Evolutionary conservation across 1,284 basidiomycete genomes (phyloP), one percentile per base, ranked within the genome.

Genomic region (Peniophora sp.): DNA sequence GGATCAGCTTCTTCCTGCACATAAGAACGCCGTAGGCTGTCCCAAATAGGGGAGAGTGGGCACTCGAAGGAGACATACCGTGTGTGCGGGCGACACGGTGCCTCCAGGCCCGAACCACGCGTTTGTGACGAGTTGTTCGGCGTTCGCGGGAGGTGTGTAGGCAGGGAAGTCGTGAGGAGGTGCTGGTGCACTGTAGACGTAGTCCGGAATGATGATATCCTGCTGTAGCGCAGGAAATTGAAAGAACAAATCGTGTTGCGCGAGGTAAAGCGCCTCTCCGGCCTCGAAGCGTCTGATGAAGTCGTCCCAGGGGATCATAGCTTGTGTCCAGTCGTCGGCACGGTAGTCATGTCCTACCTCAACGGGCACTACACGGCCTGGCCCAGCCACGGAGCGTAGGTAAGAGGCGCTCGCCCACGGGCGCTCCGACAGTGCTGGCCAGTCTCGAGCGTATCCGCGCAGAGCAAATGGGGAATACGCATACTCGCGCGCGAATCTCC

Each of bases 271-370:
- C 32, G 57, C 50, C n/a, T 56, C 46, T 32, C 58, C 50, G 36
- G 66, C 59, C 46, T 69, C 69, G 43, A 73, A 62, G 53, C 72
- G 71, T 45, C 79, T 72, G 8, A 90, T 71, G 61, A 98, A 94
- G 2, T 72, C 73, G 32, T 87, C 82, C 83, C 92, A 97, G 20
- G 67, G 60, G 65, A 97, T 79, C 52, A 98, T 74, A 54, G 69
- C 69, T 66, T 97, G 96, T 0, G 78, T 77, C 96, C 96, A 99
- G 45, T 81, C 79, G 19, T 80, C 77, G 12, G 76, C 73, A 32
- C 90, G 81, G 65, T 99, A 99, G 61, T 93, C 87, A 45, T 69
- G 65, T 2, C 96, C 96, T 23, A 96, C 71, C 67, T 99, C 96
- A 10, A 98, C 83, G 3, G 96, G 96, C 1, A 98, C 89, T 8